These are phyloP conservation scores for Neurospora sp. DNA, from an alignment of 2,329 filamentous ascomycete species.

Conservation along the genomic window DNA sequence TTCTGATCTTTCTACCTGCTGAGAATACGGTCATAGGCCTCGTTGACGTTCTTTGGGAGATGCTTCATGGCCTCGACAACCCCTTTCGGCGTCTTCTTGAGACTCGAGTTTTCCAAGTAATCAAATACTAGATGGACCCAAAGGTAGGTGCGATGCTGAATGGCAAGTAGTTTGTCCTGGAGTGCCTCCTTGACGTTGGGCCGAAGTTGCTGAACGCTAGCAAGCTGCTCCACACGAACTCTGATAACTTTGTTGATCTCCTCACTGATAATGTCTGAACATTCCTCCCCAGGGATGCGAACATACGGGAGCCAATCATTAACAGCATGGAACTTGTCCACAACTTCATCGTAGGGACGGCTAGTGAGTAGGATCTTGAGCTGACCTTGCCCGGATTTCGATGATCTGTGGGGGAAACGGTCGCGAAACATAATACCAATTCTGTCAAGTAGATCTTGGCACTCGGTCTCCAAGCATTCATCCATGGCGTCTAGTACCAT, in stretches of 20 bases:
- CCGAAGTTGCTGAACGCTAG: slow-evolving; percentile 4
- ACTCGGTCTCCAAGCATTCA: slow-evolving; percentile 22
- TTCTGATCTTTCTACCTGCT: slow-evolving; percentile 5
- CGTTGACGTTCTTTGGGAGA: slow-evolving; percentile 21
- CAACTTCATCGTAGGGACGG: too few species aligned
- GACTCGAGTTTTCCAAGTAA: slow-evolving; percentile 15
- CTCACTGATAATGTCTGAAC: slow-evolving; percentile 24
- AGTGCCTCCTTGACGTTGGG: slow-evolving; percentile 11
- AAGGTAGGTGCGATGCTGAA: slow-evolving; percentile 26
- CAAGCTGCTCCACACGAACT: slow-evolving; percentile 17
- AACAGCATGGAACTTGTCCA: slow-evolving; percentile 15
- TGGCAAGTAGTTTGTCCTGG: slow-evolving; percentile 11
- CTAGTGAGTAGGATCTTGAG: slow-evolving; percentile 27
- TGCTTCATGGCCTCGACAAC: background rate
- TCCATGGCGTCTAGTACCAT: slow-evolving; percentile 32
- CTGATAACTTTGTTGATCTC: slow-evolving; percentile 27
- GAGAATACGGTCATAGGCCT: slow-evolving; percentile 22
- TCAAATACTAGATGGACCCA: slow-evolving; percentile 28
- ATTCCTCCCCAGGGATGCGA: slow-evolving; percentile 26
- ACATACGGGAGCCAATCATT: slow-evolving; percentile 19
- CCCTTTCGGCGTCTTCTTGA: slow-evolving; percentile 16
- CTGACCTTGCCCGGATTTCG: background rate
- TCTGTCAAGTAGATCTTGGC: slow-evolving; percentile 1
- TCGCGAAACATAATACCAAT: too few species aligned
- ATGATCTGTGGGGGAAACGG: background rate